Evolutionary conservation across 1,284 basidiomycete genomes (phyloP).

Genomic region (Athelia psychrophila): DNA sequence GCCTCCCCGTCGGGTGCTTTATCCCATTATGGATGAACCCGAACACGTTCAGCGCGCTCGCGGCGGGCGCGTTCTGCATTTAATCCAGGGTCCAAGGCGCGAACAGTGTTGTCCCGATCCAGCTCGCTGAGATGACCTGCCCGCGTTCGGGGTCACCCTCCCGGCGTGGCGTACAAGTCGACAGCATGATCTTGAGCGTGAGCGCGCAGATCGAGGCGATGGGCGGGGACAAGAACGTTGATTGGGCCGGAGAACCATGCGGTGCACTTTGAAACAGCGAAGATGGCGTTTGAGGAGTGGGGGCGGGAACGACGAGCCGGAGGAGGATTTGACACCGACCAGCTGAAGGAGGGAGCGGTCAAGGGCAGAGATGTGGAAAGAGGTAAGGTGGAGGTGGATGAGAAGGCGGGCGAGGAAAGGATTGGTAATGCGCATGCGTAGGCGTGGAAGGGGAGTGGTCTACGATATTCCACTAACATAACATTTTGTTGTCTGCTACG

Average conservation of each 20-base stretch:
- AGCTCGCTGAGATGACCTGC: constrained; percentile 88
- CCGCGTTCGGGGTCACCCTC: constrained; percentile 92
- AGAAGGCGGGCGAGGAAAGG: too few species aligned
- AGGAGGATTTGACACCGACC: constrained; percentile 7
- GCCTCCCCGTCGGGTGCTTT: constrained; percentile 30
- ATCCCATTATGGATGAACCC: constrained; percentile 89
- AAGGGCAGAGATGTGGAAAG: too few species aligned
- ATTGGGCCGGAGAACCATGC: constrained; percentile 81
- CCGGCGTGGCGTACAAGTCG: constrained; percentile 92
- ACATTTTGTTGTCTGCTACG: too few species aligned
- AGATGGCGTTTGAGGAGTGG: constrained; percentile 79
- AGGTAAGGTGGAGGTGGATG: too few species aligned
- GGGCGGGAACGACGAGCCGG: constrained; percentile 49
- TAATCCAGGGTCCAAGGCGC: constrained; percentile 86
- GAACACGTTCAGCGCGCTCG: constrained; percentile 53
- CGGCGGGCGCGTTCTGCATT: constrained; percentile 82
- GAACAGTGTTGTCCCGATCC: constrained; percentile 85
- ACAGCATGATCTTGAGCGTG: constrained; percentile 87
- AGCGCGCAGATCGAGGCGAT: constrained; percentile 91
- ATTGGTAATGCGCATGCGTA: too few species aligned
- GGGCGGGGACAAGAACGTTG: constrained; percentile 62
- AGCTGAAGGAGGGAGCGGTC: too few species aligned
- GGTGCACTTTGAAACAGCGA: constrained; percentile 80
- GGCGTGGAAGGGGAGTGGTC: too few species aligned
- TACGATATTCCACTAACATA: too few species aligned